Evolutionary conservation across 1,139 yeast species (phyloP).

Genomic region (Suhomyces bokatorum): DNA sequence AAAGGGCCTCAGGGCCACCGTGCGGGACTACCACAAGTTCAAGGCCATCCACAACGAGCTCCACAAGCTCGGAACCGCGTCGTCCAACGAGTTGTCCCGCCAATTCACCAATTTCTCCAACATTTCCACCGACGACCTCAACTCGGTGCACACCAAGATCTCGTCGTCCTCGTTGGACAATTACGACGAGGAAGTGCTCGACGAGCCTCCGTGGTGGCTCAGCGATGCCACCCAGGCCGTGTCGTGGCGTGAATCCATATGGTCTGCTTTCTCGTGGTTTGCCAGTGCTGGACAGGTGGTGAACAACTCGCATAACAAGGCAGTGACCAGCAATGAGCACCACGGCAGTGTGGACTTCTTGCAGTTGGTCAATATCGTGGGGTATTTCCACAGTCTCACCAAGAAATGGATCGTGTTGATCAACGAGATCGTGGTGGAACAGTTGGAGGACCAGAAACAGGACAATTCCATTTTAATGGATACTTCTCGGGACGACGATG

Average conservation of each 20-base stretch:
- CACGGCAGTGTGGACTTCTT: slow-evolving; percentile 12
- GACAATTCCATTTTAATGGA: neutral
- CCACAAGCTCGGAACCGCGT: slow-evolving; percentile 9
- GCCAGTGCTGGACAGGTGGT: slow-evolving; percentile 75
- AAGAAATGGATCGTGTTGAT: slow-evolving; percentile 43
- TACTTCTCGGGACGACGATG: slow-evolving; percentile 7
- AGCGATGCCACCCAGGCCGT: slow-evolving; percentile 48
- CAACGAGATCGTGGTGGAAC: slow-evolving; percentile 39
- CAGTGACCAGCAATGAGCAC: slow-evolving; percentile 4
- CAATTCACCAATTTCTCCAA: slow-evolving; percentile 16
- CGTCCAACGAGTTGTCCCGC: slow-evolving; percentile 1
- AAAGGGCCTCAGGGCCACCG: slow-evolving; percentile 30
- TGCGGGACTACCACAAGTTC: slow-evolving; percentile 41
- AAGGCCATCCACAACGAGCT: slow-evolving; percentile 34
- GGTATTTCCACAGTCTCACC: slow-evolving; percentile 57
- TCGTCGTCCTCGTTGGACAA: slow-evolving; percentile 14
- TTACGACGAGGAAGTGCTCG: slow-evolving; percentile 16
- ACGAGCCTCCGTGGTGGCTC: slow-evolving; percentile 49
- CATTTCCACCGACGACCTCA: slow-evolving; percentile 22
- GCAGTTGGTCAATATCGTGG: slow-evolving; percentile 44
- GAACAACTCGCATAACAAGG: slow-evolving; percentile 3
- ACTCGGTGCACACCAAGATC: slow-evolving; percentile 23
- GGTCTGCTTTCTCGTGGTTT: slow-evolving; percentile 82
- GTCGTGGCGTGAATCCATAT: slow-evolving; percentile 64
- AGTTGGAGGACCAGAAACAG: slow-evolving; percentile 18